Conservation (phyloP, 192 early-diverging fungal species). For the Coemansia sp. region DNA sequence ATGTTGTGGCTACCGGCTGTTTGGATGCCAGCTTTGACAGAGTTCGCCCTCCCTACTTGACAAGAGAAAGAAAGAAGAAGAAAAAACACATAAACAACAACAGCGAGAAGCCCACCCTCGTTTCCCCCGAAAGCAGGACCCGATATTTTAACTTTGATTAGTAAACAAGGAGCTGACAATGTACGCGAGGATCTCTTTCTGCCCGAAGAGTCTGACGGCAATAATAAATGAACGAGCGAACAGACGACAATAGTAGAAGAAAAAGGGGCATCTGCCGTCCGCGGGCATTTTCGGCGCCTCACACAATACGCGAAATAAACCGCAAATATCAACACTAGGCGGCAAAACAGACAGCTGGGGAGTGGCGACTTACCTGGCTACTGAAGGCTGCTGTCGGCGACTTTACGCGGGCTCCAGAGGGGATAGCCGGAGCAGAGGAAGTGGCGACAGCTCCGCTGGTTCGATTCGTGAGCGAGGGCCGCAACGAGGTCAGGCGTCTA, state of each 20-base stretch:
- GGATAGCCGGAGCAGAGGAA: background rate
- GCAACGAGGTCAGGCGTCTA: conserved; percentile 9
- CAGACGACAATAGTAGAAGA: background rate
- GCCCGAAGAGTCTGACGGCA: background rate
- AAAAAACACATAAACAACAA: conserved; percentile 6
- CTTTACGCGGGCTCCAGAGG: background rate
- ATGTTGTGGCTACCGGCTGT: conserved; percentile 5
- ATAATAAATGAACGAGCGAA: conserved; percentile 5
- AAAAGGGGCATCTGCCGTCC: background rate
- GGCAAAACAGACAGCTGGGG: background rate
- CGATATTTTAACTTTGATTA: background rate
- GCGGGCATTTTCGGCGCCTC: background rate
- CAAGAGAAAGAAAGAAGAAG: background rate
- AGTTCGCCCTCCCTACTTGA: conserved; percentile 2
- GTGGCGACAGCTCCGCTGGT: background rate
- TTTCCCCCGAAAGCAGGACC: conserved; percentile 5
- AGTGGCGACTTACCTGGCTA: background rate
- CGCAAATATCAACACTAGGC: background rate
- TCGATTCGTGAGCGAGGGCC: conserved; percentile 3
- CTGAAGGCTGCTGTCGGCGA: background rate
- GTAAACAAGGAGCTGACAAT: conserved; percentile 3
- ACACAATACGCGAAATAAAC: background rate
- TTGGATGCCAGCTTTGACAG: conserved; percentile 5
- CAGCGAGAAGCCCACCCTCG: background rate
- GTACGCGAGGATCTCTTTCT: background rate